Percentiles rank a stretch among this genome's conserved stretches.
These are phyloP conservation scores for Hylodesmum podocarpum DNA, from an alignment of 306 rosid genomes.

Conservation along the genomic window DNA sequence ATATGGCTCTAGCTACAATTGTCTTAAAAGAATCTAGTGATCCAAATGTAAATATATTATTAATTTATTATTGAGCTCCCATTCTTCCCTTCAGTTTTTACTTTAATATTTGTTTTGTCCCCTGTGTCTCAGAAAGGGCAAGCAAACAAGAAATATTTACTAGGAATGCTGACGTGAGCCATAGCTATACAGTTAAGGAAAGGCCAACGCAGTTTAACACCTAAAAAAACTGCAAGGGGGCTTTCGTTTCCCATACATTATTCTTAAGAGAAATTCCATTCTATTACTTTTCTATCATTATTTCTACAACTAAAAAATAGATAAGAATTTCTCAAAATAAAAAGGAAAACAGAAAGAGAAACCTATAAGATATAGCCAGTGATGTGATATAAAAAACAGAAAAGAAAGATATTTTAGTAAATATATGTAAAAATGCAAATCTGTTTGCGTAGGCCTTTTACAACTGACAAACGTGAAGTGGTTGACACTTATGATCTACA, in stretches of 20 bases:
- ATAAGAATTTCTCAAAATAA: too few species aligned
- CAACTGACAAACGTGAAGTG: background rate
- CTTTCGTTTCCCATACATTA: background rate
- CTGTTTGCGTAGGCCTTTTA: background rate
- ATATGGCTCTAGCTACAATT: background rate
- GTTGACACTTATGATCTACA: slow-evolving; percentile 1
- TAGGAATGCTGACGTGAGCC: background rate
- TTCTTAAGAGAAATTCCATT: background rate
- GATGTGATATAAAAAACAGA: background rate
- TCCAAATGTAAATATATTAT: background rate
- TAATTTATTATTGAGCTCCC: background rate
- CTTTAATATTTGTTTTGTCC: slow-evolving; percentile 31
- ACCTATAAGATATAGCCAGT: background rate
- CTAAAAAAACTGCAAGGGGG: background rate
- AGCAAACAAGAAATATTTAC: background rate
- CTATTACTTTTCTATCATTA: background rate
- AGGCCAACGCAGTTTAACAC: background rate
- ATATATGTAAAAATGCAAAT: background rate
- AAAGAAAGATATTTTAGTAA: too few species aligned
- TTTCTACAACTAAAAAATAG: background rate
- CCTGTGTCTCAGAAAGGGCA: slow-evolving; percentile 49
- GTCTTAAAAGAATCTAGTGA: background rate
- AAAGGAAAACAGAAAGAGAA: background rate
- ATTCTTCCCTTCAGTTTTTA: background rate
- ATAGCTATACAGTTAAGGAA: slow-evolving; percentile 20